Evolutionary conservation across 2,329 filamentous ascomycete genomes (phyloP), one percentile per base, ranked within the genome.

Genomic region (Claviceps pazoutovae): DNA sequence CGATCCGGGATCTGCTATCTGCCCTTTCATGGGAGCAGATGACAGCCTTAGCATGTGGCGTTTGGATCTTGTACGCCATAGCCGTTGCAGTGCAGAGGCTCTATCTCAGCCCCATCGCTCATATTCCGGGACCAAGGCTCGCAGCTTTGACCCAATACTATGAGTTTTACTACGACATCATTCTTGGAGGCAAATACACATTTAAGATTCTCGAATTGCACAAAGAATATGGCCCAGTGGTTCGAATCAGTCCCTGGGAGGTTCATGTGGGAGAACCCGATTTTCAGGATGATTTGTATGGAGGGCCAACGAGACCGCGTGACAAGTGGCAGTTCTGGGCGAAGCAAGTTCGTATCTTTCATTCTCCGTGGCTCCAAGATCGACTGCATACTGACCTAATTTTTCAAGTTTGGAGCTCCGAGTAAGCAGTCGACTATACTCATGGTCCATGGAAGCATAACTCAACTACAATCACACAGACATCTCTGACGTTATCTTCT

Each of bases 131-230:
- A 3, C 68, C 68, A 49, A 66, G 57, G 55, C 61, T 71, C 36
- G 66, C 68, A 26, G 68, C 67, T 4, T 56, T 68, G 47, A 69
- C 67, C 48, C 60, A 65, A 49, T 68, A 64, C 60, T 70, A 70
- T 52, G 68, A 70, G 55, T 64, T 66, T 48, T 74, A 71, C 58
- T 72, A 72, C 53, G 70, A 74, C 51, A 60, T 72, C 19, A 51
- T 70, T 43, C 59, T 66, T 5, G 64, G 66, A 5, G 71, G 70
- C 1, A 61, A 69, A 57, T 73, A 71, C 54, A 69, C 61, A 14
- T 69, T 65, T 57, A 65, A 71, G 51, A 68, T 74, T 21, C 57
- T 62, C 43, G 60, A 68, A 49, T 58, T 74, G 57, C 71, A 74
- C 56, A 57, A 67, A 46, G 56, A 60, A 55, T 74, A 72, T 52